Conservation (phyloP, 176 grass and related monocot species). For the Otatea glauca region DNA sequence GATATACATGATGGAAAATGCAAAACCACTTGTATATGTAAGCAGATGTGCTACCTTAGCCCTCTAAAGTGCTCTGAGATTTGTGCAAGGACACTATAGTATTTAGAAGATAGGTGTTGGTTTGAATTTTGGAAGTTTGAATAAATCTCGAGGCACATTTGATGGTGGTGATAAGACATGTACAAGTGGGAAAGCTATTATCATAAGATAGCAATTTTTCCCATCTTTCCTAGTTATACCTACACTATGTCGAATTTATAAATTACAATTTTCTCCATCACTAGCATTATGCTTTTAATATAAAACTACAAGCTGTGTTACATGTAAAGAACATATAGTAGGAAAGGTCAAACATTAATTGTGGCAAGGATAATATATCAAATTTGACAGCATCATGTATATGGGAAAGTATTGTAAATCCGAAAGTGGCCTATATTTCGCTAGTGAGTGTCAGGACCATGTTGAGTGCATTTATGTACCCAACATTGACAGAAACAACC, state of each 20-base stretch:
- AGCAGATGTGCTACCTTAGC: background rate
- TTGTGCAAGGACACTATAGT: background rate
- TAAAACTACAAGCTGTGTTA: background rate
- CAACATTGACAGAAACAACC: constrained; percentile 7
- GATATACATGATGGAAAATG: constrained; percentile 4
- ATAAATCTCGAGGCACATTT: background rate
- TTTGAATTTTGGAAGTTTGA: background rate
- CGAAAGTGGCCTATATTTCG: background rate
- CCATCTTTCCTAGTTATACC: background rate
- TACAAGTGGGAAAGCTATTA: background rate
- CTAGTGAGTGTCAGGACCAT: background rate
- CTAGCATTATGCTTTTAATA: background rate
- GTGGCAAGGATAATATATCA: background rate
- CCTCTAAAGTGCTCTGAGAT: background rate
- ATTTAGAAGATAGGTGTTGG: background rate
- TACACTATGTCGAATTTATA: constrained; percentile 13
- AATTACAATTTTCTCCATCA: background rate
- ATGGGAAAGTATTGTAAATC: background rate
- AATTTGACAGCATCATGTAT: constrained; percentile 2
- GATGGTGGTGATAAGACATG: background rate
- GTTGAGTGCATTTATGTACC: background rate
- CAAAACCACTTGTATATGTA: background rate
- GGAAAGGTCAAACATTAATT: background rate
- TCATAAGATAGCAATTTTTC: background rate
- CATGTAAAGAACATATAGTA: background rate